Base-by-base conservation (phyloP, 2,329 filamentous ascomycete genomes). In the Diaporthe vexans region DNA sequence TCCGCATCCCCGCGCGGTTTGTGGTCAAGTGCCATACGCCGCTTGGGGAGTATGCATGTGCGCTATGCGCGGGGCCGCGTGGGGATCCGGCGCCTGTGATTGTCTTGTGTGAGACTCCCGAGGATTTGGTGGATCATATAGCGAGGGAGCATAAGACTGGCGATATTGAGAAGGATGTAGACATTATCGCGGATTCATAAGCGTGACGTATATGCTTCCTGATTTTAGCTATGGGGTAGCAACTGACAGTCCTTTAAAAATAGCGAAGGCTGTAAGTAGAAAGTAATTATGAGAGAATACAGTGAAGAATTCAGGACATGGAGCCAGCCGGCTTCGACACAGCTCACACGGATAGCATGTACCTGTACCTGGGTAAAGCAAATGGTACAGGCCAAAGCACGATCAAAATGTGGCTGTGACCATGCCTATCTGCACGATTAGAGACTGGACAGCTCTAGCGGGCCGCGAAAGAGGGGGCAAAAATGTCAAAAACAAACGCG, bases 1-100 rank as follows among this genome's bases (percentile, higher is more conserved):
- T 81, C 71, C 79, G 82, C 21, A 48, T 73, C 2, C 71, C 71
- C 10, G 71, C 61, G 33, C 52, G 52, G 26, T 84, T 84, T 69
- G 74, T 84, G 13, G 78, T 82, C 70, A 84, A 84, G 75, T 84
- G 82, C 67, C 83, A 84, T 73, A 73, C 71, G 61, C 54, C 71
- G 24, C 29, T 59, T 43, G 71, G 71, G 2, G 71, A 73, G 13
- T 73, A 73, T 4, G 71, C 43, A 7, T 73, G 71, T 35, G 71
- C 56, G 43, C 54, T 73, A 1, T 73, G 71, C 61, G 63, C 61
- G 8, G 43, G 71, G 10, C 54, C 71, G 17, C 52, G 33, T 21
- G 52, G 61, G 6, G 57, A 54, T 19, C 51, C 54, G 6, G 61
- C 33, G 40, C 40, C 40, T 11, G 61, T 59, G 4, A 11, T 73